A percentile compares a stretch with the other conserved stretches of the same genome.
Evolutionary conservation across 495 filamentous ascomycete species (phyloP).

Genomic region (Daldinia childiae): DNA sequence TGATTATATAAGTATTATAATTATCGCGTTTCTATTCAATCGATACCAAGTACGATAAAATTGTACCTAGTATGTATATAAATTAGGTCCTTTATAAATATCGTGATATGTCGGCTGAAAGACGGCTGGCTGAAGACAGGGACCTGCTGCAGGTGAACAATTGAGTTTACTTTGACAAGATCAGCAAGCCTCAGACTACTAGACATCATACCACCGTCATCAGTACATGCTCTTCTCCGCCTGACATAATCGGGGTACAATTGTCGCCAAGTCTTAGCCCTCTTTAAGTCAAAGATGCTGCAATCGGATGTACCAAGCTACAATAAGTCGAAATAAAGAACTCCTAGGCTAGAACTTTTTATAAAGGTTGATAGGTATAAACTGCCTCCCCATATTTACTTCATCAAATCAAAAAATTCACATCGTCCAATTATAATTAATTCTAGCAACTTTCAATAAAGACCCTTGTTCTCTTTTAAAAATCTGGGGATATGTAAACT

Average conservation of each 20-base stretch:
- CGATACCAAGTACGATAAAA: not conserved
- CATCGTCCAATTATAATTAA: not conserved
- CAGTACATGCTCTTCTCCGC: not conserved
- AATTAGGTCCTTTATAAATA: not conserved
- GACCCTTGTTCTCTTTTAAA: not conserved
- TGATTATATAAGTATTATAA: not conserved
- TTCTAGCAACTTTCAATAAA: not conserved
- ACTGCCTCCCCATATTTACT: not conserved
- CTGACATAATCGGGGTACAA: not conserved
- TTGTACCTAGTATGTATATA: not conserved
- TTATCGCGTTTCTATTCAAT: no score
- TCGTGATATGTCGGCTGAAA: slow-evolving; percentile 15
- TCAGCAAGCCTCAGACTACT: slow-evolving; percentile 5
- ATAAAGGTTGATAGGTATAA: not conserved
- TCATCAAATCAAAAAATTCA: not conserved
- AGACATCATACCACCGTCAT: slow-evolving; percentile 5
- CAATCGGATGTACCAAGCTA: no score
- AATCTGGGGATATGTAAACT: no score
- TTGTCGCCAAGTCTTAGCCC: no score
- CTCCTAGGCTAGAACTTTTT: no score
- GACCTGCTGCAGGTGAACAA: not conserved
- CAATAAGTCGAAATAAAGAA: no score
- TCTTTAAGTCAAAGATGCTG: no score
- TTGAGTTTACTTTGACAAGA: slow-evolving; percentile 5
- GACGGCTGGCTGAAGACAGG: slow-evolving; percentile 30